Evolutionary conservation across 1,284 basidiomycete genomes (phyloP).

Genomic region (Trametes sp.): DNA sequence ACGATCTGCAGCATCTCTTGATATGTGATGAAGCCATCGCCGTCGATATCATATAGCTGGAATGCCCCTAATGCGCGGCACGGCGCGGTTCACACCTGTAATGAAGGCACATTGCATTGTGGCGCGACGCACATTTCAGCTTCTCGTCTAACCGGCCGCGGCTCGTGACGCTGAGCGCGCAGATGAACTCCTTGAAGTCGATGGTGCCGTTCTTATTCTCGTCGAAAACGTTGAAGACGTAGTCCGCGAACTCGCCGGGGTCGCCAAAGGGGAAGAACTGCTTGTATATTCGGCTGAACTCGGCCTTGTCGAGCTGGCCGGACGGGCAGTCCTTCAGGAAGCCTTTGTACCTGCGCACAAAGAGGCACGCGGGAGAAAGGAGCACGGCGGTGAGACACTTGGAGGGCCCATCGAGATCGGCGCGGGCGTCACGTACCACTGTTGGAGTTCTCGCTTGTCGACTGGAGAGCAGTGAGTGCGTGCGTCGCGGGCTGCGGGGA

Average conservation of each 20-base stretch:
- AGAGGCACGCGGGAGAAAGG: slow-evolving; percentile 26
- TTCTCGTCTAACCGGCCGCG: slow-evolving; percentile 97
- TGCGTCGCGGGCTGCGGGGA: slow-evolving; percentile 17
- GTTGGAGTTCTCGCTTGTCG: slow-evolving; percentile 99
- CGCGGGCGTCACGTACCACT: slow-evolving; percentile 70
- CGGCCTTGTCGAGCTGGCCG: slow-evolving; percentile 94
- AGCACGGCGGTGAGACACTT: slow-evolving; percentile 19
- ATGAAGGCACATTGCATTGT: slow-evolving; percentile 6
- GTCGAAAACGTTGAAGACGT: slow-evolving; percentile 98
- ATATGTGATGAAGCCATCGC: slow-evolving; percentile 96
- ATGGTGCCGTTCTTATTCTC: slow-evolving; percentile 96
- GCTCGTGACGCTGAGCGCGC: slow-evolving; percentile 94
- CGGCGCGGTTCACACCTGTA: slow-evolving; percentile 3
- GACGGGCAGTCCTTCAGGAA: slow-evolving; percentile 99
- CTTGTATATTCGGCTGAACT: slow-evolving; percentile 98
- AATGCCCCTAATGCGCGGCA: slow-evolving; percentile 84
- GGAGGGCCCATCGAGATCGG: slow-evolving; percentile 23
- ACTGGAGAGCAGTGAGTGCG: slow-evolving; percentile 61
- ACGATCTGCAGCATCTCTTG: slow-evolving; percentile 99
- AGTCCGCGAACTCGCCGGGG: slow-evolving; percentile 96
- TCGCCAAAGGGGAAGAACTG: slow-evolving; percentile 99
- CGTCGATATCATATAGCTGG: slow-evolving; percentile 99
- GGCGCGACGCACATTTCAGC: slow-evolving; percentile 83
- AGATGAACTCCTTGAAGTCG: slow-evolving; percentile 99
- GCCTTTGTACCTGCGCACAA: slow-evolving; percentile 88